phyloP scores from a whole-genome alignment of 2,329 filamentous ascomycete genomes.

The Cryphonectria japonica region DNA sequence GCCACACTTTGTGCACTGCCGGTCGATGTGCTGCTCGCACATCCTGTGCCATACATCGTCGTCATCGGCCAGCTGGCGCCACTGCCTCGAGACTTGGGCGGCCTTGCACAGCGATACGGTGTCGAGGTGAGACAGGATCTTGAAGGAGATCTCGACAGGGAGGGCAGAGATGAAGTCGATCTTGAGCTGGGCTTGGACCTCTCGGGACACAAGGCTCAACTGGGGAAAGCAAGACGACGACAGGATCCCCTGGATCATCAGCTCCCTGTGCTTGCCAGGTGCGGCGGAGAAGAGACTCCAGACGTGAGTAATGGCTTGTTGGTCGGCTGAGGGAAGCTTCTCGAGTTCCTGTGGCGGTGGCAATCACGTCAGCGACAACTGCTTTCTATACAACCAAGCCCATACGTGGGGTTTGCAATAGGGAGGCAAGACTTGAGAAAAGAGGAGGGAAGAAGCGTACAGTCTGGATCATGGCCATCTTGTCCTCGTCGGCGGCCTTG shows the following conservation, averaged over 20 bases:
- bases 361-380: constrained; percentile 34
- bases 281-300: constrained; percentile 98
- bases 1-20: constrained; percentile 92
- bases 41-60: constrained; percentile 98
- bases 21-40: constrained; percentile 96
- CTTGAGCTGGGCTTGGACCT: constrained; percentile 91
- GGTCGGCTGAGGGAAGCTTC: constrained; percentile 78
- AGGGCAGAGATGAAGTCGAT: constrained; percentile 94
- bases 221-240: constrained; percentile 98
- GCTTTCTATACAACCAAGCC: background rate
- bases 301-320: constrained; percentile 94
- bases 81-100: constrained; percentile 87
- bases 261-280: constrained; percentile 87
- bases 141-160: constrained; percentile 88
- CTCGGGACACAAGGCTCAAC: constrained; percentile 87
- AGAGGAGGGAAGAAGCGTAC: constrained; percentile 52
- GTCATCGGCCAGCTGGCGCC: constrained; percentile 90
- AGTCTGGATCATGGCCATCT: constrained; percentile 92
- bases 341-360: constrained; percentile 69
- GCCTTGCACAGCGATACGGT: constrained; percentile 95
- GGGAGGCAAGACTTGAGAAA: background rate
- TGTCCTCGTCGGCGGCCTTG: constrained; percentile 88
- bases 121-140: constrained; percentile 90
- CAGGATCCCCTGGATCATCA: constrained; percentile 96
- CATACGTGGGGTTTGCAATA: too few species aligned